Conservation (phyloP, 164 flowering plant genomes). For the Macadamia tetraphylla region DNA sequence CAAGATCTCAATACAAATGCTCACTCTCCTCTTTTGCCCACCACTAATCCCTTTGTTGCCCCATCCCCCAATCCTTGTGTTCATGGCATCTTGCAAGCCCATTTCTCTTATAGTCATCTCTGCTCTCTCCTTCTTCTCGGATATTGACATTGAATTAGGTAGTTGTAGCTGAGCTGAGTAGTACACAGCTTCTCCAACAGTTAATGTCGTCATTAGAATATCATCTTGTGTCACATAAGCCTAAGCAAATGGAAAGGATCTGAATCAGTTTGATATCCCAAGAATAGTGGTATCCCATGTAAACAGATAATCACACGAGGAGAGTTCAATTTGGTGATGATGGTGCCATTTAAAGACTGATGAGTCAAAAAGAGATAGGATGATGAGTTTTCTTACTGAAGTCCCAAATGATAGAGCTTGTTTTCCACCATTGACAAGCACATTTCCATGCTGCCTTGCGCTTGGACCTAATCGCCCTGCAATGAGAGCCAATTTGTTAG, state of each 20-base stretch:
- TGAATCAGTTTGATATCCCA: no score
- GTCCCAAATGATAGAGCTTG: constrained; percentile 58
- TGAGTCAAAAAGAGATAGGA: no score
- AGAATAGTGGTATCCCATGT: no score
- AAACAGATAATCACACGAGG: no score
- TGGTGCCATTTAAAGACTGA: no score
- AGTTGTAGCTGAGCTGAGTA: constrained; percentile 67
- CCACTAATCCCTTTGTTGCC: constrained; percentile 49
- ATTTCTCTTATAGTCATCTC: constrained; percentile 48
- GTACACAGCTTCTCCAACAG: constrained; percentile 51
- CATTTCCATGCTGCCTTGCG: constrained; percentile 43
- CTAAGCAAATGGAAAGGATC: constrained; percentile 16
- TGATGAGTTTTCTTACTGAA: constrained; percentile 26
- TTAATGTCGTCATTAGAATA: constrained; percentile 37
- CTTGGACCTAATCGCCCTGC: constrained; percentile 55
- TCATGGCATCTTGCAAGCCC: constrained; percentile 52
- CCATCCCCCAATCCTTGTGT: constrained; percentile 58
- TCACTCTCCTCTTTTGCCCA: constrained; percentile 59
- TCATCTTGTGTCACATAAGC: constrained; percentile 69
- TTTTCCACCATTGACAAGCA: constrained; percentile 56
- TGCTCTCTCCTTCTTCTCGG: constrained; percentile 41
- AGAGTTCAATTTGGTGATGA: no score
- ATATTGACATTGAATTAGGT: constrained; percentile 38
- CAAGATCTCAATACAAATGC: constrained; percentile 56
- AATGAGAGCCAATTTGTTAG: not conserved